Evolutionary conservation across 768 basidiomycete genomes (phyloP).

Genomic region (Albatrellus ellisii): DNA sequence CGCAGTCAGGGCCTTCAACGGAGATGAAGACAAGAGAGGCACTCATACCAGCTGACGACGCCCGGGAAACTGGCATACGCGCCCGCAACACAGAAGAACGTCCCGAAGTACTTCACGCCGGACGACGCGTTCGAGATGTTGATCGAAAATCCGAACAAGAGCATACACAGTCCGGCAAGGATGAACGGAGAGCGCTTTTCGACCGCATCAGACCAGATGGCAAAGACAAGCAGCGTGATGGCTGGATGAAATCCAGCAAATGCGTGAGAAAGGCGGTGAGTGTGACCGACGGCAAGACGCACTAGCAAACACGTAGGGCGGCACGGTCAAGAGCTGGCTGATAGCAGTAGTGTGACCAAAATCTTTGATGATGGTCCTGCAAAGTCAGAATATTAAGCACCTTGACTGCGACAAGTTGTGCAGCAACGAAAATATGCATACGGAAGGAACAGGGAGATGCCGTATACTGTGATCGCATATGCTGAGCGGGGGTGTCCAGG

Average conservation of each 20-base stretch:
- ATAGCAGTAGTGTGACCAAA: conserved; percentile 42
- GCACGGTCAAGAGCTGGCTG: conserved; percentile 48
- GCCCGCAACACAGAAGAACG: conserved; percentile 56
- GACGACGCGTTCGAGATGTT: conserved; percentile 39
- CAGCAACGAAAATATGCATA: conserved; percentile 29
- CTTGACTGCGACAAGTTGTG: too few species aligned
- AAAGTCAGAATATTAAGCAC: not conserved
- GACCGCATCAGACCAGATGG: conserved; percentile 44
- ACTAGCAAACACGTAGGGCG: conserved; percentile 57
- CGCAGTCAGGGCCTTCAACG: not conserved
- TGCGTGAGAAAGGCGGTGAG: not conserved
- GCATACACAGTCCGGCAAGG: conserved; percentile 33
- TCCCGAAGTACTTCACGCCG: conserved; percentile 61
- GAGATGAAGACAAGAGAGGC: not conserved
- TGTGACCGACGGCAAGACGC: conserved; percentile 13
- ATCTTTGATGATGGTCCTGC: conserved; percentile 17
- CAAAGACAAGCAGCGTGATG: conserved; percentile 35
- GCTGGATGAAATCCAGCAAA: conserved; percentile 24
- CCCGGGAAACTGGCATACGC: conserved; percentile 48
- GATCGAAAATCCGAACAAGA: conserved; percentile 46
- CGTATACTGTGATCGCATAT: conserved; percentile 33
- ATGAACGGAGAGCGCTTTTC: conserved; percentile 47
- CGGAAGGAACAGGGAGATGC: conserved; percentile 61
- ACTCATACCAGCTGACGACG: conserved; percentile 41
- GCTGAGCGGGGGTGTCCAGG: not conserved